These are phyloP conservation scores for Rhamnella rubrinervis DNA, from an alignment of 331 rosid genomes.

Conservation along the genomic window DNA sequence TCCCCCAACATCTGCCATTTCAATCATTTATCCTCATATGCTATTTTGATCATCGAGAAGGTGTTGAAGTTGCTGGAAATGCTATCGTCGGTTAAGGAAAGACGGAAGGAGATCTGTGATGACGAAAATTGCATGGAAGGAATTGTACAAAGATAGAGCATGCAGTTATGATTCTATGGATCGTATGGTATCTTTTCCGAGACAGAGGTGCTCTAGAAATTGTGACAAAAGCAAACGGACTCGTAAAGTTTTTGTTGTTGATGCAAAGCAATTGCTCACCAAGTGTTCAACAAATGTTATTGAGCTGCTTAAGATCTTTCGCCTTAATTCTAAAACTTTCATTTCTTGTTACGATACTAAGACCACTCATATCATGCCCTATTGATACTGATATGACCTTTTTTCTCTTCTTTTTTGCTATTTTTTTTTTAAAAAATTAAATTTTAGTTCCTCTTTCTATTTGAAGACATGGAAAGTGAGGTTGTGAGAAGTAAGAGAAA, in stretches of 20 bases:
- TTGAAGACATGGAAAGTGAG: background rate
- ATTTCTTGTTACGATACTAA: slow-evolving; percentile 75
- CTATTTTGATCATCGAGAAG: slow-evolving; percentile 46
- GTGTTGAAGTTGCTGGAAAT: slow-evolving; percentile 65
- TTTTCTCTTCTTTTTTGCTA: background rate
- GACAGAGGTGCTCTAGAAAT: slow-evolving; percentile 68
- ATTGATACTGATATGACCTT: slow-evolving; percentile 37
- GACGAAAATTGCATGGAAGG: slow-evolving; percentile 48
- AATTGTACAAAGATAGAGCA: slow-evolving; percentile 77
- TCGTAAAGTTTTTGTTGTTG: slow-evolving; percentile 71
- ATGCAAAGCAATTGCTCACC: slow-evolving; percentile 95
- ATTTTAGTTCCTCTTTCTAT: slow-evolving; percentile 1
- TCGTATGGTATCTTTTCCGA: slow-evolving; percentile 68
- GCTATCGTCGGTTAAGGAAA: slow-evolving; percentile 67
- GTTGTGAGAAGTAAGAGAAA: background rate
- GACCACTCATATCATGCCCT: slow-evolving; percentile 93
- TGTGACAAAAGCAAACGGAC: slow-evolving; percentile 68
- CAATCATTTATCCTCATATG: no score
- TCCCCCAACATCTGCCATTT: no score
- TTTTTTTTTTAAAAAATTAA: background rate
- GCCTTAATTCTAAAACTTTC: slow-evolving; percentile 60
- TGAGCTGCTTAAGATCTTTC: slow-evolving; percentile 77
- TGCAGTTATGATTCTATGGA: slow-evolving; percentile 83
- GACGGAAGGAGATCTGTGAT: slow-evolving; percentile 63
- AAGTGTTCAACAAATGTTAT: slow-evolving; percentile 67